Percentiles rank a stretch among this genome's conserved stretches.
phyloP scores from a whole-genome alignment of 306 rosid species.

The Adenanthera pavonina region DNA sequence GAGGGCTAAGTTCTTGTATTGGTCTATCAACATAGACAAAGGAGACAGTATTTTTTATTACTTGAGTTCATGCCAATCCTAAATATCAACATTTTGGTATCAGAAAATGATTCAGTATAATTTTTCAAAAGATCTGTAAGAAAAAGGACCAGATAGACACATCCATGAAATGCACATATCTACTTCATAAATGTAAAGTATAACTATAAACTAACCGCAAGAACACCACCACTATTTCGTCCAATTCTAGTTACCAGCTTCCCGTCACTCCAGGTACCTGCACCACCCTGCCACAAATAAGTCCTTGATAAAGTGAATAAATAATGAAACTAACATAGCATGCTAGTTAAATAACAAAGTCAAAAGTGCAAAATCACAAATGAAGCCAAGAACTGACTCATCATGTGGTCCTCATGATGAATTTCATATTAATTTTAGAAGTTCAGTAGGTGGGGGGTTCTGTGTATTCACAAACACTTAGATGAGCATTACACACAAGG shows the following conservation, averaged over 20 bases:
- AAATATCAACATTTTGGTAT: slow-evolving; percentile 7
- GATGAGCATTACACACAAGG: slow-evolving; percentile 9
- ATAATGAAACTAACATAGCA: slow-evolving; percentile 4
- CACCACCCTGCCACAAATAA: slow-evolving; percentile 99
- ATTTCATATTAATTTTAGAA: slow-evolving; percentile 33
- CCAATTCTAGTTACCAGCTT: slow-evolving; percentile 95
- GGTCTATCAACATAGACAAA: slow-evolving; percentile 1
- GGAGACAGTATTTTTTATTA: slow-evolving; percentile 1
- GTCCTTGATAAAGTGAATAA: slow-evolving; percentile 60
- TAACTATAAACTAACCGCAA: slow-evolving; percentile 60
- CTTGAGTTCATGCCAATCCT: neutral
- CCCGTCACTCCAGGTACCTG: slow-evolving; percentile 99
- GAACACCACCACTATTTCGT: slow-evolving; percentile 89
- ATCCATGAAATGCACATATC: slow-evolving; percentile 17
- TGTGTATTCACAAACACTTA: neutral
- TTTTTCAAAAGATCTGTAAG: slow-evolving; percentile 17
- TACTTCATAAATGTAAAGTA: neutral
- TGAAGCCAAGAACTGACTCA: slow-evolving; percentile 25
- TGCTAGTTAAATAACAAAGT: slow-evolving; percentile 18
- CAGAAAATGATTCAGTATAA: slow-evolving; percentile 7
- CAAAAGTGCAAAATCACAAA: slow-evolving; percentile 28
- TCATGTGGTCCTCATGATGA: slow-evolving; percentile 11
- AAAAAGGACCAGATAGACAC: neutral
- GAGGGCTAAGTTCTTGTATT: neutral
- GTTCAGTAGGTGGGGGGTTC: neutral